phyloP scores from a whole-genome alignment of 2,329 filamentous ascomycete species.

The Ophiostoma tasmaniense region DNA sequence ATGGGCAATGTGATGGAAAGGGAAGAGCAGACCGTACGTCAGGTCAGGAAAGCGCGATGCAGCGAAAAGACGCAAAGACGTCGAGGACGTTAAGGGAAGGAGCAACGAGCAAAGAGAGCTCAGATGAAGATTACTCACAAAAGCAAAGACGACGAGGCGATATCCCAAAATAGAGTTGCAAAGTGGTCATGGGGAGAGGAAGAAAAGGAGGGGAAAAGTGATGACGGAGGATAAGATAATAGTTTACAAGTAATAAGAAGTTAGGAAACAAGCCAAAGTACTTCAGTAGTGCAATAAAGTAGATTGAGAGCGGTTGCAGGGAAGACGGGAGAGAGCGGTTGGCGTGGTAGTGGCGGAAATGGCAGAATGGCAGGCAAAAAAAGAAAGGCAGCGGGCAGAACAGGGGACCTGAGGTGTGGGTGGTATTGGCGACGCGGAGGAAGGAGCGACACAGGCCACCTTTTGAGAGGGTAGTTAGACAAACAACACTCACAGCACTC shows the following conservation, averaged over 20 bases:
- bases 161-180: background rate
- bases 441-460: constrained; percentile 2
- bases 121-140: background rate
- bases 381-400: background rate
- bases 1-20: background rate
- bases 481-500: background rate
- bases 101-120: background rate
- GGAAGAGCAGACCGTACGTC: background rate
- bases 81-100: background rate
- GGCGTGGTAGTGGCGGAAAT: background rate
- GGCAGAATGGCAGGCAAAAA: background rate
- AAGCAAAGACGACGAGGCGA: background rate
- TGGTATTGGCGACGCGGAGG: background rate
- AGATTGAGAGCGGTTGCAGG: background rate
- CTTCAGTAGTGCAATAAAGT: background rate
- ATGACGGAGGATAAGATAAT: constrained; percentile 3
- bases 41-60: background rate
- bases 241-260: background rate
- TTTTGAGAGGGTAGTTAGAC: background rate
- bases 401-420: constrained; percentile 5
- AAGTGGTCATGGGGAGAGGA: background rate
- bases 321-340: background rate
- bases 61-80: background rate
- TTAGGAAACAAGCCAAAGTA: background rate
- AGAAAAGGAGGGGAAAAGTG: background rate